phyloP scores from a whole-genome alignment of 805 yeast genomes.

The Pachysolen tannophilus region DNA sequence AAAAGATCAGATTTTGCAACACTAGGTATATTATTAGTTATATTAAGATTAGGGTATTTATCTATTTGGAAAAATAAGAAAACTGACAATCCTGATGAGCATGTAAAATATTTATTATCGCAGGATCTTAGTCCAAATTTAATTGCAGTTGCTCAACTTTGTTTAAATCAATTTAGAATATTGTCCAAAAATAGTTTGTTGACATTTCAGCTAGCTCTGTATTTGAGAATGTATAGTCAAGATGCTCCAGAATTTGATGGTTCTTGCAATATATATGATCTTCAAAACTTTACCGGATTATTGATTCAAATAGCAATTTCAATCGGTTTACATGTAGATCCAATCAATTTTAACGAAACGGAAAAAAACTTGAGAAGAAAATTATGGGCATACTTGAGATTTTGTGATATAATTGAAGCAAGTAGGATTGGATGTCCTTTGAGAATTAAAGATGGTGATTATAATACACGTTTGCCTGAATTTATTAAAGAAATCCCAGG shows the following conservation, averaged over 20 bases:
- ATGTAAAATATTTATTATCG: conserved; percentile 23
- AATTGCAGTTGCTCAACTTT: conserved; percentile 28
- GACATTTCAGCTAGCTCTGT: conserved; percentile 35
- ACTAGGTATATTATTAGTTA: conserved; percentile 30
- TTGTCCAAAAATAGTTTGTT: conserved; percentile 29
- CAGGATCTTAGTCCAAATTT: conserved; percentile 32
- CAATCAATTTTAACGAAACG: conserved; percentile 26
- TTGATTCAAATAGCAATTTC: conserved; percentile 35
- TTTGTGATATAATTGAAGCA: conserved; percentile 34
- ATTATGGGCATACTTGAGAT: conserved; percentile 42
- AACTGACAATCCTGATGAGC: conserved; percentile 19
- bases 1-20: conserved; percentile 32
- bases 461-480: conserved; percentile 36
- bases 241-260: conserved; percentile 43
- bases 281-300: conserved; percentile 28
- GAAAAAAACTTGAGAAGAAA: conserved; percentile 47
- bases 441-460: conserved; percentile 28
- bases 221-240: conserved; percentile 29
- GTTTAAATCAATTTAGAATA: conserved; percentile 33
- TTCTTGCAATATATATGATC: conserved; percentile 34
- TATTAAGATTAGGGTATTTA: conserved; percentile 33
- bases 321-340: conserved; percentile 42
- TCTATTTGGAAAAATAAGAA: conserved; percentile 23
- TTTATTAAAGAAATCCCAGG: conserved; percentile 15
- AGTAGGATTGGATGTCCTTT: conserved; percentile 32